A percentile compares a stretch with the other conserved stretches of the same genome.
phyloP scores from a whole-genome alignment of 257 asterid species.

The Mentha longifolia region DNA sequence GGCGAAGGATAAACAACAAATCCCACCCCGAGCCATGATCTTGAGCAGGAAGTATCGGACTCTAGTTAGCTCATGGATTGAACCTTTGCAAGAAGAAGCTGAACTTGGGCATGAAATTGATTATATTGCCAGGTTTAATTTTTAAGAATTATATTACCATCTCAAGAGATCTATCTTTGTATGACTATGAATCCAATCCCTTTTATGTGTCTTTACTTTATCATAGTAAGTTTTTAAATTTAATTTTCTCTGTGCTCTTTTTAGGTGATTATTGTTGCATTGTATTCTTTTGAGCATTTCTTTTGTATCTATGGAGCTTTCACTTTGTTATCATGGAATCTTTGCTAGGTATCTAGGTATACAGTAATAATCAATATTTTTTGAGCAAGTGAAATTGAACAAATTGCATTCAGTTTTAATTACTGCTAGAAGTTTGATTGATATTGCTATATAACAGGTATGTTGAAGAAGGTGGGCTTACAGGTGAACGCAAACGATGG shows the following conservation, averaged over 20 bases:
- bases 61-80: slow-evolving; percentile 99
- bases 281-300: slow-evolving; percentile 1
- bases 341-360: not conserved
- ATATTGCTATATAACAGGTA: slow-evolving; percentile 65
- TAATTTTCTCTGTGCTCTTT: not conserved
- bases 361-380: slow-evolving; percentile 15
- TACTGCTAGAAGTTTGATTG: slow-evolving; percentile 34
- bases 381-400: slow-evolving; percentile 16
- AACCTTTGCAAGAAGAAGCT: slow-evolving; percentile 99
- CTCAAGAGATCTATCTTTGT: slow-evolving; percentile 26
- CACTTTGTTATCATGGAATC: slow-evolving; percentile 9
- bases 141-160: slow-evolving; percentile 37
- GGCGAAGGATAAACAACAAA: slow-evolving; percentile 79
- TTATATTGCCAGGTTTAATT: slow-evolving; percentile 78
- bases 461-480: slow-evolving; percentile 94
- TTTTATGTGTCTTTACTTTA: slow-evolving; percentile 25
- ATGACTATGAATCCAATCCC: not conserved
- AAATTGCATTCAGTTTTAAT: slow-evolving; percentile 5
- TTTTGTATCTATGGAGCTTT: not conserved
- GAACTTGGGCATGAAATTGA: slow-evolving; percentile 97
- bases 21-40: slow-evolving; percentile 96
- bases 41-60: slow-evolving; percentile 91
- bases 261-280: slow-evolving; percentile 25
- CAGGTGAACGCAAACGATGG: slow-evolving; percentile 98
- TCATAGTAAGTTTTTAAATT: slow-evolving; percentile 15